Conservation (phyloP, 352 stramenopile species). For the Phytophthora constricta region DNA sequence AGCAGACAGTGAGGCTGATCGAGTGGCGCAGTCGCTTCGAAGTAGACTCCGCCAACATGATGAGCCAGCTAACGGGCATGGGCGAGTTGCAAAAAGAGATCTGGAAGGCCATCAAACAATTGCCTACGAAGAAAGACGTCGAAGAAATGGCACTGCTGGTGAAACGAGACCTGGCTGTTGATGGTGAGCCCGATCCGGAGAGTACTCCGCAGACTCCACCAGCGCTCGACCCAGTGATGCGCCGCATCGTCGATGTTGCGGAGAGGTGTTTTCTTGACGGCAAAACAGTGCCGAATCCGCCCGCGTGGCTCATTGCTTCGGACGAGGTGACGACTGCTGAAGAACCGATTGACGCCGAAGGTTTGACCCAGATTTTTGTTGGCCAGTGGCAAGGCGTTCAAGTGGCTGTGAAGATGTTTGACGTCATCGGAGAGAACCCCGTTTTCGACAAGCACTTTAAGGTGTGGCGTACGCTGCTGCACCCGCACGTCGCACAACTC, state of each 20-base stretch:
- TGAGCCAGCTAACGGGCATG: slow-evolving; percentile 12
- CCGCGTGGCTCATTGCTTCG: not conserved
- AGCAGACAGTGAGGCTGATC: slow-evolving; percentile 11
- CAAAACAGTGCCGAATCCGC: not conserved
- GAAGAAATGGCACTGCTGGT: slow-evolving; percentile 13
- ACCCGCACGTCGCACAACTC: slow-evolving; percentile 37
- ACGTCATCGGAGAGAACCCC: slow-evolving; percentile 20
- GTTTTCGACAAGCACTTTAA: slow-evolving; percentile 41
- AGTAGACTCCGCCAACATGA: not conserved
- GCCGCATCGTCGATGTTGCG: slow-evolving; percentile 14
- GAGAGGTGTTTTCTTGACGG: slow-evolving; percentile 10
- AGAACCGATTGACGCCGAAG: not conserved
- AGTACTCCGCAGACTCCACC: not conserved
- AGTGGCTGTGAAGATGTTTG: slow-evolving; percentile 38
- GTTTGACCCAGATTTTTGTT: slow-evolving; percentile 16
- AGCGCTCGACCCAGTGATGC: slow-evolving; percentile 10
- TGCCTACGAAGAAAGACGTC: slow-evolving; percentile 6
- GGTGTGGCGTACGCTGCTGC: slow-evolving; percentile 28
- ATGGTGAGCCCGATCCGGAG: not conserved
- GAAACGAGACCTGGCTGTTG: slow-evolving; percentile 13
- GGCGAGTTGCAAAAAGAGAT: slow-evolving; percentile 9
- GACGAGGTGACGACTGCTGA: not conserved
- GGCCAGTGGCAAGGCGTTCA: slow-evolving; percentile 30
- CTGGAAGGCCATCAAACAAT: slow-evolving; percentile 12
- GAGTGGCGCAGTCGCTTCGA: slow-evolving; percentile 20